A percentile compares a stretch with the other conserved stretches of the same genome.
These are phyloP conservation scores for Yamadazyma tumulicola DNA, from an alignment of 805 yeast genomes.

Conservation along the genomic window DNA sequence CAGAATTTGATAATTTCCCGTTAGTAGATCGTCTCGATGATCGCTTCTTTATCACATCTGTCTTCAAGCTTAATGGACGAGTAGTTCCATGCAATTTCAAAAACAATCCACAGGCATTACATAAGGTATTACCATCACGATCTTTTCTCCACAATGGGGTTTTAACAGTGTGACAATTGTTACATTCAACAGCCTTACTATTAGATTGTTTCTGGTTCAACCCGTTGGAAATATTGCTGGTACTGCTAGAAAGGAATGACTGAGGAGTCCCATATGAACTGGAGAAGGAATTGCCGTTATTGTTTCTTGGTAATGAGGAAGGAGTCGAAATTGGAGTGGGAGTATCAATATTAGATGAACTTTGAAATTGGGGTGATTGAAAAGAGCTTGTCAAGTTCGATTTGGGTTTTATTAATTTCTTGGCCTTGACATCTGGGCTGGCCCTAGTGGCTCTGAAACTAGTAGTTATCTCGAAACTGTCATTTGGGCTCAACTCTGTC, in stretches of 20 bases:
- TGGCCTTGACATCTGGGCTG: conserved; percentile 4
- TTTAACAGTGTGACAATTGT: conserved; percentile 55
- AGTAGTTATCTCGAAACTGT: too few relatives aligned
- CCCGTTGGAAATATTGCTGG: not conserved
- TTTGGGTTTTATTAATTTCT: conserved; percentile 10
- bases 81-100: conserved; percentile 60
- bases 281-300: not conserved
- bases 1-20: conserved; percentile 9
- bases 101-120: conserved; percentile 64
- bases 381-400: conserved; percentile 22
- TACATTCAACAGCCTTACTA: conserved; percentile 40
- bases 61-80: conserved; percentile 54
- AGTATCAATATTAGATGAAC: not conserved
- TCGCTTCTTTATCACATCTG: conserved; percentile 57
- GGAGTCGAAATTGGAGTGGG: not conserved
- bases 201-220: not conserved
- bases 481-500: conserved; percentile 16
- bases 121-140: conserved; percentile 54
- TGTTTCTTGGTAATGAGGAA: not conserved
- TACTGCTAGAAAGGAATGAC: not conserved
- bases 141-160: conserved; percentile 65
- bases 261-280: not conserved
- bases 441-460: too few relatives aligned
- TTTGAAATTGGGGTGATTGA: conserved; percentile 5
- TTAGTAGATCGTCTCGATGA: conserved; percentile 34